Evolutionary conservation across 306 rosid genomes (phyloP).

Genomic region (Cucurbita maxima): DNA sequence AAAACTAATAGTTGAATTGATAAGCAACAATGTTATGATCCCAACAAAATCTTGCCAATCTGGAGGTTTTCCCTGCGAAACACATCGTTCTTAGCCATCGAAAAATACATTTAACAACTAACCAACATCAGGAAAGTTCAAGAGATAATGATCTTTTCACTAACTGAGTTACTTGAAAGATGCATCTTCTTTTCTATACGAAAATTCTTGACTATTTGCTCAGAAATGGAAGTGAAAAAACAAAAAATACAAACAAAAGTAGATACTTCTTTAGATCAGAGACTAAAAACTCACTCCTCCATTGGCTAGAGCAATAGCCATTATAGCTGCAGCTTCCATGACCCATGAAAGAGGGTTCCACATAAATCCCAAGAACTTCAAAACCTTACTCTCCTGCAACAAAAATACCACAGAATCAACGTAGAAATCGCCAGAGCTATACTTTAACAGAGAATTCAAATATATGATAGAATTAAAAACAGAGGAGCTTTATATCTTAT

Average conservation of each 20-base stretch:
- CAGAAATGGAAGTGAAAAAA: background rate
- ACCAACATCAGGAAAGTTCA: background rate
- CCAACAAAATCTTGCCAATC: constrained; percentile 89
- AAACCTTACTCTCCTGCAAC: constrained; percentile 56
- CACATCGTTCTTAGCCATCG: background rate
- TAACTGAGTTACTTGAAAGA: background rate
- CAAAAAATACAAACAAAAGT: background rate
- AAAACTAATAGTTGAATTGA: constrained; percentile 75
- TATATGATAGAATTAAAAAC: background rate
- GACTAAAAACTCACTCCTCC: constrained; percentile 43
- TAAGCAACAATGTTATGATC: constrained; percentile 41
- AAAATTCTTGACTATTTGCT: background rate
- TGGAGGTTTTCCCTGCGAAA: constrained; percentile 58
- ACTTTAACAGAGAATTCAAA: background rate
- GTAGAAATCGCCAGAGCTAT: background rate
- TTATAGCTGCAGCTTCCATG: constrained; percentile 90
- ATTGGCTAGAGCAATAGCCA: constrained; percentile 86
- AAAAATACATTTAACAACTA: background rate
- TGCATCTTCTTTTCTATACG: background rate
- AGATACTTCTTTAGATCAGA: background rate
- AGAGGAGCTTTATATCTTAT: no score
- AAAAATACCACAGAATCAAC: background rate
- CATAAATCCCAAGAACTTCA: constrained; percentile 79
- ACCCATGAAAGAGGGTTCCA: constrained; percentile 96
- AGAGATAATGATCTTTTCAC: background rate